Percentiles rank a stretch among this genome's conserved stretches.
Conservation (phyloP, 306 rosid species). For the Gillenia trifoliata region DNA sequence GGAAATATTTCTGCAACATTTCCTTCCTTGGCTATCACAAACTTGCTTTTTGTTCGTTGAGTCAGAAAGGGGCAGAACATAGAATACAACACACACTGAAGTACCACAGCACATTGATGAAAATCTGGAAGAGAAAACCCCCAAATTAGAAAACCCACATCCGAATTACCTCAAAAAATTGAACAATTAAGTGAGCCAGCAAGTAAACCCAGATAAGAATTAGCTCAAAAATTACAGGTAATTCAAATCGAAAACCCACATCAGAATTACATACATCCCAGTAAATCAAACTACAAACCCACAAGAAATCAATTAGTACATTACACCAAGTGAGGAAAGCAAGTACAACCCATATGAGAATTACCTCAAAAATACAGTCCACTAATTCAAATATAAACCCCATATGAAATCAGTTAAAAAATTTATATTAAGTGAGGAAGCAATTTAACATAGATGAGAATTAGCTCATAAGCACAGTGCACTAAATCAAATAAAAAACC, state of each 20-base stretch:
- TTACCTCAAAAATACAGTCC: too few relatives aligned
- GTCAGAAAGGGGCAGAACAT: slow-evolving; percentile 92
- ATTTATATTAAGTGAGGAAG: too few relatives aligned
- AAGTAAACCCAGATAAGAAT: neutral
- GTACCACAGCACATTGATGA: slow-evolving; percentile 98
- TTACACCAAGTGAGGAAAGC: too few relatives aligned
- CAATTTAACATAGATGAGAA: too few relatives aligned
- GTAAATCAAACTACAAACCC: neutral
- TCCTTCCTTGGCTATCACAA: slow-evolving; percentile 92
- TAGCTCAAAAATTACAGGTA: neutral
- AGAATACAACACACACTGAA: slow-evolving; percentile 83
- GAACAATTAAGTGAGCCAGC: neutral
- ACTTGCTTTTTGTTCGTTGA: slow-evolving; percentile 94
- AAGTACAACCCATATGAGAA: too few relatives aligned
- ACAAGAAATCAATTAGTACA: too few relatives aligned
- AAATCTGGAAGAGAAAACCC: slow-evolving; percentile 46
- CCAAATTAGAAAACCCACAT: neutral
- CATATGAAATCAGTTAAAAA: neutral
- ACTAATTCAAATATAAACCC: neutral
- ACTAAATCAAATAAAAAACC: neutral
- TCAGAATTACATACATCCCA: neutral
- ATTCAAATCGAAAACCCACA: neutral
- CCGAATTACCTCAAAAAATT: neutral
- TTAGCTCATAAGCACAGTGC: too few relatives aligned
- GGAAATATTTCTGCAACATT: slow-evolving; percentile 89